Evolutionary conservation across 2,329 filamentous ascomycete genomes (phyloP).

Genomic region (Fusarium mexicanum): DNA sequence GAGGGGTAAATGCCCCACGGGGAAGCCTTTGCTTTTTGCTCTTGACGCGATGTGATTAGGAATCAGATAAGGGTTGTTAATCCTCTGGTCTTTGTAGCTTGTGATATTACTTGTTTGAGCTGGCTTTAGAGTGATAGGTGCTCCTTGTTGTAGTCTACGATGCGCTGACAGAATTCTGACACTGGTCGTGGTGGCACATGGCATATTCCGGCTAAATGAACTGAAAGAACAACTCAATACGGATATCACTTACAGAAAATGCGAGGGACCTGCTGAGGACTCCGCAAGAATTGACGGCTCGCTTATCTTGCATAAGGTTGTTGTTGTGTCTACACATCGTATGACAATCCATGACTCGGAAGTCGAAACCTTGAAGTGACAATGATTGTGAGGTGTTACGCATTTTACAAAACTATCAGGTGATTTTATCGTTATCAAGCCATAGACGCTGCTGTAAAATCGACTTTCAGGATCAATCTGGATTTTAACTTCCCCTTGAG

Average conservation of each 20-base stretch:
- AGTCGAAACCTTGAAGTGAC: too few relatives aligned
- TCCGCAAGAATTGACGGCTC: neutral
- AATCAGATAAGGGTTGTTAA: neutral
- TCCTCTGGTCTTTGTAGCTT: too few relatives aligned
- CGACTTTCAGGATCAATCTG: neutral
- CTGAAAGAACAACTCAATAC: neutral
- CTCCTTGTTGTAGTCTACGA: neutral
- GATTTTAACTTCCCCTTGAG: neutral
- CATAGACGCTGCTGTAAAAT: neutral
- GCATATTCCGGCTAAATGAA: neutral
- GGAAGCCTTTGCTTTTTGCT: neutral
- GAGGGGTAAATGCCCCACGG: neutral
- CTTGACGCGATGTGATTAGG: neutral
- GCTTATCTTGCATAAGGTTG: neutral
- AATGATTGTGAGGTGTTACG: rapidly evolving
- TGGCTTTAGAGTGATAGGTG: neutral
- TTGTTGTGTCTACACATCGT: neutral
- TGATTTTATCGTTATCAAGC: too few relatives aligned
- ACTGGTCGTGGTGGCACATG: neutral
- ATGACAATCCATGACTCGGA: neutral
- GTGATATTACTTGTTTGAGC: neutral
- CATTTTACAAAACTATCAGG: too few relatives aligned
- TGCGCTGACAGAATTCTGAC: neutral
- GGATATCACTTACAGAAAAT: too few relatives aligned
- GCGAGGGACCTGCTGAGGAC: neutral